These are phyloP conservation scores for Trametes polyzona DNA, from an alignment of 1,284 basidiomycete genomes.

Conservation along the genomic window DNA sequence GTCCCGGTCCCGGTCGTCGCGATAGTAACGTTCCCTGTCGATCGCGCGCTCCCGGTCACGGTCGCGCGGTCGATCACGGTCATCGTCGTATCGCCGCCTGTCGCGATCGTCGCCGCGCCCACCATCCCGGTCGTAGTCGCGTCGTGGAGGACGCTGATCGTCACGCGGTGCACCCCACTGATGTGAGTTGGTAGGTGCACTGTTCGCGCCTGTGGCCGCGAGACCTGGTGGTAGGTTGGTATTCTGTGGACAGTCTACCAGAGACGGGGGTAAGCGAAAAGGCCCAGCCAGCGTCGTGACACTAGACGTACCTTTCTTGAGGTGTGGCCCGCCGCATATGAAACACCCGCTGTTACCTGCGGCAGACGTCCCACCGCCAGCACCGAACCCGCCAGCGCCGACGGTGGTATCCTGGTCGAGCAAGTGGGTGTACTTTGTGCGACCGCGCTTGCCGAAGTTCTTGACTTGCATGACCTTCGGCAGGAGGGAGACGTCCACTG, in stretches of 20 bases:
- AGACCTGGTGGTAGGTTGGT: conserved; percentile 49
- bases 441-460: conserved; percentile 92
- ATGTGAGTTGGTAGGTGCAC: conserved; percentile 40
- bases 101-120: conserved; percentile 33
- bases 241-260: conserved; percentile 75
- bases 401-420: conserved; percentile 91
- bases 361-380: conserved; percentile 56
- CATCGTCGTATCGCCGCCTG: conserved; percentile 34
- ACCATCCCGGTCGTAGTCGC: conserved; percentile 34
- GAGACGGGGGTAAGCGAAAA: conserved; percentile 2
- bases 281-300: not conserved
- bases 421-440: conserved; percentile 96
- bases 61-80: conserved; percentile 27
- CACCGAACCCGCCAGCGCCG: conserved; percentile 70
- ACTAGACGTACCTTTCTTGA: conserved; percentile 74
- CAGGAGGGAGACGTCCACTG: conserved; percentile 83
- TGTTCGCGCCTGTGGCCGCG: conserved; percentile 52
- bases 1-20: conserved; percentile 32
- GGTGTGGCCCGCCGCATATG: conserved; percentile 87
- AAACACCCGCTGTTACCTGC: conserved; percentile 78
- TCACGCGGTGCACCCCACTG: conserved; percentile 41
- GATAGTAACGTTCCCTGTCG: conserved; percentile 26
- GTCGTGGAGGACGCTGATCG: conserved; percentile 45
- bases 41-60: conserved; percentile 26
- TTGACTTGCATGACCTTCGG: conserved; percentile 98